Evolutionary conservation across 768 basidiomycete genomes (phyloP).

Genomic region (Sarcomyxa edulis): DNA sequence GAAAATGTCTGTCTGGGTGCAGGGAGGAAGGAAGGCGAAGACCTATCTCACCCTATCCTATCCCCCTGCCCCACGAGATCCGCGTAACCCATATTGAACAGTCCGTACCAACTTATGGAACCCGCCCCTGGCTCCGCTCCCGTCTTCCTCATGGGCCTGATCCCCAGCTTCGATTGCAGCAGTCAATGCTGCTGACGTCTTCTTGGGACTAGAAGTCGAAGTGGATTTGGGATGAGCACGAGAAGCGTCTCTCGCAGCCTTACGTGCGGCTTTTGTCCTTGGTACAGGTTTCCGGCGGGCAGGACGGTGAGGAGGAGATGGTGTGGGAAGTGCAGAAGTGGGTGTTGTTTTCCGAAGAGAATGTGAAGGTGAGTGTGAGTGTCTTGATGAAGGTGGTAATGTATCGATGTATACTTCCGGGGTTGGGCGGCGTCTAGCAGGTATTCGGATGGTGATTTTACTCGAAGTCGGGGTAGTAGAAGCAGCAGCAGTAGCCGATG

Average conservation of each 20-base stretch:
- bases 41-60: too few relatives aligned
- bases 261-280: not conserved
- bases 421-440: slow-evolving; percentile 11
- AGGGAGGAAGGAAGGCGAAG: too few relatives aligned
- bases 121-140: slow-evolving; percentile 1
- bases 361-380: not conserved
- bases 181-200: slow-evolving; percentile 9
- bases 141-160: slow-evolving; percentile 5
- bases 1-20: too few relatives aligned
- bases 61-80: too few relatives aligned
- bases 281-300: not conserved
- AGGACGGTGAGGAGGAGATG: slow-evolving; percentile 8
- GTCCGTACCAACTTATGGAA: slow-evolving; percentile 14
- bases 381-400: slow-evolving; percentile 5
- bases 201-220: not conserved
- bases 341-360: slow-evolving; percentile 1
- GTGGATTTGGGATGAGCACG: not conserved
- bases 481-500: not conserved
- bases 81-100: slow-evolving; percentile 15
- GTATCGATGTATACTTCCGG: slow-evolving; percentile 13
- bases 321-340: slow-evolving; percentile 10
- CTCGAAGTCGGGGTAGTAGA: not conserved
- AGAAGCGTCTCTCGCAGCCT: not conserved
- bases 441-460: slow-evolving; percentile 12
- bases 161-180: not conserved